Base-by-base conservation (phyloP, 257 asterid genomes). In the Galeopsis tetrahit region DNA sequence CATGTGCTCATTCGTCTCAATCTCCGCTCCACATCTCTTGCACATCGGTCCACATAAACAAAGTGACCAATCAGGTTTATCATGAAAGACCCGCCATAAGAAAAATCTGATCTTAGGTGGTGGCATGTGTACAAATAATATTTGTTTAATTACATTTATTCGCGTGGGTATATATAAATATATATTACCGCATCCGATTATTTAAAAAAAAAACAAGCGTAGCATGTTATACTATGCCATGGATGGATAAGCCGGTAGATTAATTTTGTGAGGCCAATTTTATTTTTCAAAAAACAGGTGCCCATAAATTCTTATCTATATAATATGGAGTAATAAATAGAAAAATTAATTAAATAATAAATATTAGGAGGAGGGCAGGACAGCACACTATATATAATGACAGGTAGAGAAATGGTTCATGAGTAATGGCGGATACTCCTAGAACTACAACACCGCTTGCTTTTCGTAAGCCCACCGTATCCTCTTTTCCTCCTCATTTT, bases 391-490 rank as follows among this genome's bases (percentile, higher is more conserved):
- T 71, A 73, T 43, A 64, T 64, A 75, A 78, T 69, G 84, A 75
- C 80, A 79, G 66, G 73, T 14, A 14, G 73, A 69, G 75, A 73
- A 59, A 77, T 72, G 69, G 62, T 51, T 75, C 43, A 74, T 70
- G 78, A 78, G 75, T 72, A 51, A 88, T 88, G 96, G 93, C 96
- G 96, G 88, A 89, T 79, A 58, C 44, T 76, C 63, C 92, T 77
- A 81, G 83, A 84, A 82, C 71, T 51, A 46, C 61, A 48, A 75
- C 69, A 61, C 59, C 59, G 32, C 36, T 59, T 72, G 53, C 49
- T 36, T 70, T 58, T 74, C 63, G 61, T 82, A 46, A 73, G 39
- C 56, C 67, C 59, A n/a, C n/a, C n/a, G n/a, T n/a, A n/a, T n/a
- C n/a, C 31, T 56, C 66, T 49, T 53, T 59, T 57, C 36, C 48